Percentiles rank a stretch among this genome's conserved stretches.
phyloP scores from a whole-genome alignment of 108 stramenopile species.

The Fragilariopsis cylindrus region DNA sequence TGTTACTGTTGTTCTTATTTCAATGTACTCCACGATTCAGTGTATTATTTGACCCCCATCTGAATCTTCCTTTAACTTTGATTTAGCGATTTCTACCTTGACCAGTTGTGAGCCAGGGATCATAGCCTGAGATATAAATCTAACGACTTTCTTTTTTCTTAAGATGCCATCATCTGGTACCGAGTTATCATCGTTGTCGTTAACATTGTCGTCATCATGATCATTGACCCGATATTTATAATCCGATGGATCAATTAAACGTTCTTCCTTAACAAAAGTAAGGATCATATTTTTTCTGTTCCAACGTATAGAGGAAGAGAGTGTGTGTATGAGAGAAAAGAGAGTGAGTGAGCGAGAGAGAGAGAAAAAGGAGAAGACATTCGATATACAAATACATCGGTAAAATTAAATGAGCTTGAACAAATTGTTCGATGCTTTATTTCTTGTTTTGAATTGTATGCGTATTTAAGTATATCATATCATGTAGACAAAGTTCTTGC shows the following conservation, averaged over 20 bases:
- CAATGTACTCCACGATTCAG: background rate
- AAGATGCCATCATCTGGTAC: too few relatives aligned
- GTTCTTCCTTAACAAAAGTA: conserved; percentile 28
- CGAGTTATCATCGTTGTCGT: background rate
- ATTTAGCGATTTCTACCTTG: conserved; percentile 35
- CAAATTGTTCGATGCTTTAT: too few relatives aligned
- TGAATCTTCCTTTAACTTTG: background rate
- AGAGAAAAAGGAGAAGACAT: background rate
- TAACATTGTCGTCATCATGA: background rate
- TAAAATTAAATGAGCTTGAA: too few relatives aligned
- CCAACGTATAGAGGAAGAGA: background rate
- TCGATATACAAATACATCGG: too few relatives aligned
- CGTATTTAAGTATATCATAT: background rate
- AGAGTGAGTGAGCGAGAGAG: background rate
- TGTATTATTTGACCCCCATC: background rate
- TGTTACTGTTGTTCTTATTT: background rate
- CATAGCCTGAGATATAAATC: conserved; percentile 41
- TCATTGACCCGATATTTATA: conserved; percentile 15
- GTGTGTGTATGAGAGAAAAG: background rate
- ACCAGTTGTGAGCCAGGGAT: conserved; percentile 33
- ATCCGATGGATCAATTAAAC: conserved; percentile 19
- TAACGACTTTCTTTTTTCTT: conserved; percentile 4
- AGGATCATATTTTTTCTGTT: conserved; percentile 32
- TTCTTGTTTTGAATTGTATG: background rate
- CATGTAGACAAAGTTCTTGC: background rate